phyloP scores from a whole-genome alignment of 2,329 filamentous ascomycete species.

The Thielaviopsis musarum region DNA sequence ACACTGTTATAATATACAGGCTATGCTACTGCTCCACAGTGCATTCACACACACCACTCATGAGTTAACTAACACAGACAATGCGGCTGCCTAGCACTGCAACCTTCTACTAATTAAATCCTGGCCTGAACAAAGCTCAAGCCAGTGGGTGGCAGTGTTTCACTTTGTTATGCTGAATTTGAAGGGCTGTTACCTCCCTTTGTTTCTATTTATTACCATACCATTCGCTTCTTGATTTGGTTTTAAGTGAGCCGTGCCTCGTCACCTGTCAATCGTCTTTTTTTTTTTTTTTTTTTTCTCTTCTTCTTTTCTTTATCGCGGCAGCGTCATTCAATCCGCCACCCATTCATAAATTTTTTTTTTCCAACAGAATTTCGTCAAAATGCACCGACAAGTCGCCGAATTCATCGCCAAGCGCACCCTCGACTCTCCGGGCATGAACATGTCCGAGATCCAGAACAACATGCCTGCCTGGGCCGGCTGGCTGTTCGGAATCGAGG shows the following conservation, averaged over 20 bases:
- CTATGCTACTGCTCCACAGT: too few species aligned
- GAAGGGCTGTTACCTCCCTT: too few species aligned
- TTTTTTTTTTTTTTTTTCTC: neutral
- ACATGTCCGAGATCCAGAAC: neutral
- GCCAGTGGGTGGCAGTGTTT: too few species aligned
- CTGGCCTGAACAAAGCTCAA: too few species aligned
- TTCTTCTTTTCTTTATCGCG: neutral
- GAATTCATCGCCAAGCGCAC: conserved; percentile 1
- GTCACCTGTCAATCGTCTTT: neutral
- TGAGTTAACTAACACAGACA: too few species aligned
- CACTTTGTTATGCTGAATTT: too few species aligned
- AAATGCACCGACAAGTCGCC: conserved; percentile 1
- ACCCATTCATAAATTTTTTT: neutral
- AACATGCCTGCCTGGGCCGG: conserved; percentile 1
- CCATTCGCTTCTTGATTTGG: neutral
- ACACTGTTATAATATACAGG: too few species aligned
- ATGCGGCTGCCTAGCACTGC: too few species aligned
- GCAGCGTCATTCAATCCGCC: neutral
- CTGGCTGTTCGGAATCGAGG: conserved; percentile 1
- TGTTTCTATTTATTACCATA: neutral
- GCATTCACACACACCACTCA: too few species aligned
- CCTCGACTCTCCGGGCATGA: neutral
- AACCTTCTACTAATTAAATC: too few species aligned
- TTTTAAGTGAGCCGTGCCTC: neutral
- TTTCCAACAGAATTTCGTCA: neutral